Evolutionary conservation across 495 filamentous ascomycete species (phyloP).

Genomic region (Annulohypoxylon moriforme): DNA sequence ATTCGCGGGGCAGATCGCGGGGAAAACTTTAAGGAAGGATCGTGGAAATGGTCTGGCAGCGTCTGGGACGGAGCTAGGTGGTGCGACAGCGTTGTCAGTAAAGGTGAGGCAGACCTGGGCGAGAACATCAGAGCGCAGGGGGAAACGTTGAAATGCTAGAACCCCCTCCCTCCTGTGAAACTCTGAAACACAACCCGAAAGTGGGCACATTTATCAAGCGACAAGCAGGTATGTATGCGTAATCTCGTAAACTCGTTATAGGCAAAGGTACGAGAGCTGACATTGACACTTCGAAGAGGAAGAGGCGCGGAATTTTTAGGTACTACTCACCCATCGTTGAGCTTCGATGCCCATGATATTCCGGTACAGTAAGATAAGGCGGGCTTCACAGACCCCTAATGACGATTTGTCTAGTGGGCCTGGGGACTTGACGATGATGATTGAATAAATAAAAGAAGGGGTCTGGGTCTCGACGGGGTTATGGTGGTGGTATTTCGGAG

Average conservation of each 20-base stretch:
- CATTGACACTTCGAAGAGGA: background rate
- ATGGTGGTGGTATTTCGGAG: slow-evolving; percentile 24
- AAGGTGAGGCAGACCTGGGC: slow-evolving; percentile 19
- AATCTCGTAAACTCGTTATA: slow-evolving; percentile 14
- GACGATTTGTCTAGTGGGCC: slow-evolving; percentile 18
- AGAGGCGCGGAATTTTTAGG: slow-evolving; percentile 6
- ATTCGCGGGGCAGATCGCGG: slow-evolving; percentile 56
- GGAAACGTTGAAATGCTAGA: slow-evolving; percentile 20
- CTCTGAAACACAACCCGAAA: slow-evolving; percentile 40
- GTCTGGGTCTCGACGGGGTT: slow-evolving; percentile 5
- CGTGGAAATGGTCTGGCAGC: slow-evolving; percentile 59
- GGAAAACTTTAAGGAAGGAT: slow-evolving; percentile 57
- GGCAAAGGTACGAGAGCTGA: slow-evolving; percentile 7
- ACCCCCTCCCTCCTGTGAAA: slow-evolving; percentile 39
- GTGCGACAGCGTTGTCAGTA: slow-evolving; percentile 44
- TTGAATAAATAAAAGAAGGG: slow-evolving; percentile 14
- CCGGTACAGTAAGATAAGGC: slow-evolving; percentile 23
- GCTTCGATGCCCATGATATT: slow-evolving; percentile 48
- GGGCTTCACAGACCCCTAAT: slow-evolving; percentile 28
- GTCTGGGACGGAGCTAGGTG: slow-evolving; percentile 63
- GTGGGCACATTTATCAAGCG: slow-evolving; percentile 36
- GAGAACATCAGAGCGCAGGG: slow-evolving; percentile 30
- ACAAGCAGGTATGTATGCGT: slow-evolving; percentile 10
- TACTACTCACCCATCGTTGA: slow-evolving; percentile 48
- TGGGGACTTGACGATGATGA: slow-evolving; percentile 16